Evolutionary conservation across 192 early-diverging fungal genomes (phyloP).

Genomic region (Coemansia sp.): DNA sequence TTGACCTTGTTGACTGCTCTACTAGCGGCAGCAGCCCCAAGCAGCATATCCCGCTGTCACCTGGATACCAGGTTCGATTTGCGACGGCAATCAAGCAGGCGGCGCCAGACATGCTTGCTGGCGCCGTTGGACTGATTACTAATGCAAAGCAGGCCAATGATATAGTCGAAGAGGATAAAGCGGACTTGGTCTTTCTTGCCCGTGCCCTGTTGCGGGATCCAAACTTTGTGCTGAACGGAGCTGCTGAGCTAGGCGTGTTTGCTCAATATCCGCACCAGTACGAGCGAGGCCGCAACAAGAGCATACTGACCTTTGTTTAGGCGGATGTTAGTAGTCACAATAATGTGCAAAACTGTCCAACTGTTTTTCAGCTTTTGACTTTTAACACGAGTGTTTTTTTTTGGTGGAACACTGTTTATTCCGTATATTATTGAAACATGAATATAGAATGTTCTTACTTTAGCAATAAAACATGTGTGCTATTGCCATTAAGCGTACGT

Average conservation of each 20-base stretch:
- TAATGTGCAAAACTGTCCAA: no score
- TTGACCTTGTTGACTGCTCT: conserved; percentile 88
- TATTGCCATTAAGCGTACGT: no score
- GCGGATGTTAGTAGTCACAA: not conserved
- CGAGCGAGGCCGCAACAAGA: conserved; percentile 49
- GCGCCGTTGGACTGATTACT: conserved; percentile 75
- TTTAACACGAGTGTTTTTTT: no score
- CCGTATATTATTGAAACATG: not conserved
- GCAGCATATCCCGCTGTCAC: conserved; percentile 56
- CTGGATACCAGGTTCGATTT: conserved; percentile 74
- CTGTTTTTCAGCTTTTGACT: no score
- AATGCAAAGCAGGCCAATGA: conserved; percentile 68
- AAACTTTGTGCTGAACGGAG: conserved; percentile 69
- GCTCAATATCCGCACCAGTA: conserved; percentile 71
- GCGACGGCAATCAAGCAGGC: conserved; percentile 63
- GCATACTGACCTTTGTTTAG: conserved; percentile 30
- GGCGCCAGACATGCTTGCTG: conserved; percentile 60
- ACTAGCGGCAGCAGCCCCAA: conserved; percentile 69
- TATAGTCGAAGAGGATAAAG: conserved; percentile 62
- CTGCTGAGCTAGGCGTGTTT: conserved; percentile 65
- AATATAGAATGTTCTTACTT: no score
- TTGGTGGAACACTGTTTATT: not conserved
- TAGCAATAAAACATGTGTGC: no score
- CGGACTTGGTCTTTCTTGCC: conserved; percentile 77
- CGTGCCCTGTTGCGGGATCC: conserved; percentile 73